Percentiles rank a stretch among this genome's conserved stretches.
Conservation (phyloP, 1,139 yeast genomes). For the Zhuliangozyma parablackwelliae region DNA sequence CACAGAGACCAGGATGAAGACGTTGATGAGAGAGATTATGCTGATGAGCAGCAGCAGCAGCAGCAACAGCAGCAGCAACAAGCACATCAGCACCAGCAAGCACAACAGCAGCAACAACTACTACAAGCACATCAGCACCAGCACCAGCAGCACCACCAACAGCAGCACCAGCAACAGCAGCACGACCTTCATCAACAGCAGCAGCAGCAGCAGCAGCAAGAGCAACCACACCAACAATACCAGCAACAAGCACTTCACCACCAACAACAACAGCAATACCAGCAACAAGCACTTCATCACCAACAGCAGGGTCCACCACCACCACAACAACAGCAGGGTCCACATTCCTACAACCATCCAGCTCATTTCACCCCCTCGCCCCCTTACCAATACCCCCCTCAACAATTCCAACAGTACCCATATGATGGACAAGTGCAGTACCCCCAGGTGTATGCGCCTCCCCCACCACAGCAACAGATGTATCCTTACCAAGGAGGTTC, state of each 20-base stretch:
- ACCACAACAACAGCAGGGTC: no score
- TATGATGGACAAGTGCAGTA: neutral
- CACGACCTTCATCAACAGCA: constrained; percentile 3
- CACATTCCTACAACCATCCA: neutral
- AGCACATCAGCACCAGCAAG: neutral
- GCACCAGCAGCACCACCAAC: constrained; percentile 2
- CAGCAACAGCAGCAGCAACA: constrained; percentile 2
- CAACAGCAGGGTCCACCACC: no score
- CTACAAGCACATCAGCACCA: constrained; percentile 2
- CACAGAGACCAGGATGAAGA: constrained; percentile 1
- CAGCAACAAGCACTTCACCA: constrained; percentile 1
- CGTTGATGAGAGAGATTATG: neutral
- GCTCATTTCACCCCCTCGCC: no score
- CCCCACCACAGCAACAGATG: neutral
- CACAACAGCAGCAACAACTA: neutral
- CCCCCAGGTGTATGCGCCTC: neutral
- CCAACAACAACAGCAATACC: neutral
- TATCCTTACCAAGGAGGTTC: neutral
- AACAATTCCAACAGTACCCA: neutral
- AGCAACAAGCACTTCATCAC: neutral
- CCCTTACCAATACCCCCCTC: neutral
- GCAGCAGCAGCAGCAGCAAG: constrained; percentile 5
- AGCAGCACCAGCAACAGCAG: constrained; percentile 3
- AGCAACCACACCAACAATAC: neutral
- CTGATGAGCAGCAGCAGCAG: neutral